Percentiles rank a stretch among this genome's conserved stretches.
phyloP scores from a whole-genome alignment of 2,329 filamentous ascomycete genomes.

The Aspergillus fumigatus region DNA sequence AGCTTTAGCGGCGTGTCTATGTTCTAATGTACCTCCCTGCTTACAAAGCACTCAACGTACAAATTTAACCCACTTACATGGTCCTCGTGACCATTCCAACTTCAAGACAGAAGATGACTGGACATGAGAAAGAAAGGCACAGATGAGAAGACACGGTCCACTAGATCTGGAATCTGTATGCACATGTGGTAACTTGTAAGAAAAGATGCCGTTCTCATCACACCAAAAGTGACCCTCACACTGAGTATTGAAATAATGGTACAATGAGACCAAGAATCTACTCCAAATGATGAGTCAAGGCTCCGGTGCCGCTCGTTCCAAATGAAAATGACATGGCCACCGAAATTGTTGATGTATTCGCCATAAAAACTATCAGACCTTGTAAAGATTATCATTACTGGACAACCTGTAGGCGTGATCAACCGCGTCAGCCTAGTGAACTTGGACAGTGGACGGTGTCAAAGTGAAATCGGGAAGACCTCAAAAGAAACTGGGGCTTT shows the following conservation, averaged over 20 bases:
- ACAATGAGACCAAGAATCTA: neutral
- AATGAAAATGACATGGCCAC: constrained; percentile 11
- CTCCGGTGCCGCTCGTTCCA: neutral
- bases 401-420: constrained; percentile 26
- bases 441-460: constrained; percentile 6
- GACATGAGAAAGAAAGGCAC: neutral
- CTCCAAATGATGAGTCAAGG: neutral
- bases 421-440: constrained; percentile 21
- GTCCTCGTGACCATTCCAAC: neutral
- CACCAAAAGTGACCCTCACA: neutral
- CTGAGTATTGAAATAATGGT: neutral
- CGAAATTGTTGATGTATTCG: constrained; percentile 9
- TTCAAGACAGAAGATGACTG: neutral
- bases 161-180: neutral
- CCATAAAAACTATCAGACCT: constrained; percentile 9
- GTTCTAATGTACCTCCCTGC: neutral
- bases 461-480: constrained; percentile 6
- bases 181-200: neutral
- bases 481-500: constrained; percentile 10
- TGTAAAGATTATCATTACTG: constrained; percentile 24
- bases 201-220: neutral
- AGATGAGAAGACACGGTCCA: neutral
- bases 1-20: neutral
- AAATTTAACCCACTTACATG: neutral
- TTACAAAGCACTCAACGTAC: neutral